Evolutionary conservation across 148 eudicot species (phyloP), one percentile per base, ranked within the genome.

Genomic region (Diospyros lotus): DNA sequence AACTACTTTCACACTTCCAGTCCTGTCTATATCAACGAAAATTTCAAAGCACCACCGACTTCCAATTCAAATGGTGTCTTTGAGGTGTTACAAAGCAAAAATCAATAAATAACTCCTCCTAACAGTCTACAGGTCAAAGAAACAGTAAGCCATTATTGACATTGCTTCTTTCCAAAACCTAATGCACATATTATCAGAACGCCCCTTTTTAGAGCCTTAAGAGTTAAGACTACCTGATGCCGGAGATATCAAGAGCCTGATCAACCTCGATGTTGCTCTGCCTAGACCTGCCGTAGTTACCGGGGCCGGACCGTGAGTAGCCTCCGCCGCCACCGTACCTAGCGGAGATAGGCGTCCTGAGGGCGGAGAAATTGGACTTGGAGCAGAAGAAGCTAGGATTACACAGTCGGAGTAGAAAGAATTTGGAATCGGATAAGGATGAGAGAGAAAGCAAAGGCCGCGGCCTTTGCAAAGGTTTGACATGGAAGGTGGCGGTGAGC

Each of bases 191-290:
- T 28, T 28, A 28, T 28, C 28, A 28, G 28, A 28, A 28, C 28
- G 28, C 28, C 28, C 28, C 28, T 28, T 63, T 11, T 40, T n/a
- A 41, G 50, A 9, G 6, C 43, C 14, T 9, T 42, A 13, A 0
- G 46, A 56, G 12, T 17, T 12, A 40, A 54, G 3, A 45, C 40
- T 52, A 86, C 96, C 84, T 89, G 69, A 91, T 74, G 12, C 83
- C 65, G 42, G 91, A 86, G 3, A 86, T 77, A 71, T 85, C 83
- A 41, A 89, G 89, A 76, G 76, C 75, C 58, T 76, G 68, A 68
- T 91, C 93, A 4, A 81, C 97, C 28, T 79, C 83, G 70, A 75
- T 67, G 12, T 3, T 51, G 17, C 40, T 69, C 51, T 67, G 73
- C 62, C 46, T 73, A 2, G 81, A 52, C 63, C 74, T 58, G 53